These are phyloP conservation scores for Colletotrichum sansevieriae DNA, from an alignment of 2,329 filamentous ascomycete species.

Conservation along the genomic window DNA sequence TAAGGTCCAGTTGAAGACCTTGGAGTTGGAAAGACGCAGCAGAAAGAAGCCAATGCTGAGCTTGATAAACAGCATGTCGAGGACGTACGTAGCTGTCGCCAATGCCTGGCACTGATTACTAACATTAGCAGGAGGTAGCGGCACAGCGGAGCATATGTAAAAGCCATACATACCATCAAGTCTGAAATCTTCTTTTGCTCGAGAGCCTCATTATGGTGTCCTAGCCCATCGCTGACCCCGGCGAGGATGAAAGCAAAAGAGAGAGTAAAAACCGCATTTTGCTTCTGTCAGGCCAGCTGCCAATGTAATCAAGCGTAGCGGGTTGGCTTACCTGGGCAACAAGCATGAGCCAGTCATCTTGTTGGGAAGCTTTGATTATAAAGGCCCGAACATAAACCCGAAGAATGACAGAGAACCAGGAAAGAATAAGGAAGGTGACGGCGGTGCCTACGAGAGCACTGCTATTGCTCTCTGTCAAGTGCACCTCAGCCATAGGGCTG, in stretches of 20 bases:
- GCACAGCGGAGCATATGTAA: neutral
- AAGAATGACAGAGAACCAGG: constrained; percentile 58
- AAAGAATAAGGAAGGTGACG: constrained; percentile 54
- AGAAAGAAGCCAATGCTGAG: constrained; percentile 67
- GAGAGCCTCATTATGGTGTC: constrained; percentile 61
- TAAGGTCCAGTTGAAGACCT: constrained; percentile 63
- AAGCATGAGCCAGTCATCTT: constrained; percentile 69
- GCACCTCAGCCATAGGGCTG: constrained; percentile 50
- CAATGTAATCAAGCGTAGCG: constrained; percentile 3
- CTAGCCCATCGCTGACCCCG: constrained; percentile 59
- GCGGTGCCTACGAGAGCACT: constrained; percentile 53
- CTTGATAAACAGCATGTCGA: constrained; percentile 70
- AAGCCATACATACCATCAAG: constrained; percentile 58
- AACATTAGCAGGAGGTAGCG: neutral
- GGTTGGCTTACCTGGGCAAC: constrained; percentile 57
- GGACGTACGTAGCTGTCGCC: constrained; percentile 63
- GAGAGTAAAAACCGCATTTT: constrained; percentile 59
- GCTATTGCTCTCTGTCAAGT: constrained; percentile 57
- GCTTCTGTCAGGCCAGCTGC: constrained; percentile 15
- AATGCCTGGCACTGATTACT: constrained; percentile 62
- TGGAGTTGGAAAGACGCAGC: constrained; percentile 60
- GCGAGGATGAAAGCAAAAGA: constrained; percentile 61
- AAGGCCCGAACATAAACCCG: constrained; percentile 59
- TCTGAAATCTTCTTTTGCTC: constrained; percentile 56
- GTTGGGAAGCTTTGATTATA: constrained; percentile 59